phyloP scores from a whole-genome alignment of 192 early-diverging fungal genomes.

The Podila epicladia region DNA sequence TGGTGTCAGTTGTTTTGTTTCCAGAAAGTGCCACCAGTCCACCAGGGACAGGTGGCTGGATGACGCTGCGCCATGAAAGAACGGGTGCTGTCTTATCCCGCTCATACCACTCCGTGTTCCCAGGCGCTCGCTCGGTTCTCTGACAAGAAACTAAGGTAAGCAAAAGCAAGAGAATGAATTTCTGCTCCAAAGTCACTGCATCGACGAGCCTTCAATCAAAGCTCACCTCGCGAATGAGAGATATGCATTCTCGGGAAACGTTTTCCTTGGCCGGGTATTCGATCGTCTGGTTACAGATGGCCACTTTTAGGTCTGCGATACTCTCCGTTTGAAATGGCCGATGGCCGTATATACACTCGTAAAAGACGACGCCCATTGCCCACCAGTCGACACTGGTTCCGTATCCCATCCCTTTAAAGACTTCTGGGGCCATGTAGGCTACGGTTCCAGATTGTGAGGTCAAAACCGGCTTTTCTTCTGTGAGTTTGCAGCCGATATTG shows the following conservation, averaged over 20 bases:
- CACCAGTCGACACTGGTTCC: slow-evolving; percentile 96
- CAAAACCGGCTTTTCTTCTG: slow-evolving; percentile 66
- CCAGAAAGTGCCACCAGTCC: slow-evolving; percentile 54
- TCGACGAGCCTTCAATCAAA: background rate
- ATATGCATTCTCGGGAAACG: slow-evolving; percentile 34
- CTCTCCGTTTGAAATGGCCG: slow-evolving; percentile 38
- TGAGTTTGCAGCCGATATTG: slow-evolving; percentile 87
- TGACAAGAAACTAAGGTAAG: slow-evolving; percentile 18
- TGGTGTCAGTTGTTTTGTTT: slow-evolving; percentile 55
- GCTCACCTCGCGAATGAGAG: slow-evolving; percentile 24
- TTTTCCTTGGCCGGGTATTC: slow-evolving; percentile 28
- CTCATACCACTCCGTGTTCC: slow-evolving; percentile 20
- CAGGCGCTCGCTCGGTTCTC: slow-evolving; percentile 37
- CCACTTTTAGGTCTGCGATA: slow-evolving; percentile 27
- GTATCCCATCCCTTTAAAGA: slow-evolving; percentile 79
- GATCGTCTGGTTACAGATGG: slow-evolving; percentile 26
- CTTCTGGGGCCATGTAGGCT: slow-evolving; percentile 92
- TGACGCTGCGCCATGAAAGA: slow-evolving; percentile 50
- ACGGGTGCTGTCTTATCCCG: slow-evolving; percentile 54
- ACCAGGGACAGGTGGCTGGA: slow-evolving; percentile 9
- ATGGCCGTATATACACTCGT: slow-evolving; percentile 81
- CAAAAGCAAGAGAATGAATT: background rate
- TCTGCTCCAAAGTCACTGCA: background rate
- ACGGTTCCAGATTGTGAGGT: slow-evolving; percentile 91
- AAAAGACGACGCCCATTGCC: slow-evolving; percentile 91